Base-by-base conservation (phyloP, 257 asterid species). In the Coffea canephora region DNA sequence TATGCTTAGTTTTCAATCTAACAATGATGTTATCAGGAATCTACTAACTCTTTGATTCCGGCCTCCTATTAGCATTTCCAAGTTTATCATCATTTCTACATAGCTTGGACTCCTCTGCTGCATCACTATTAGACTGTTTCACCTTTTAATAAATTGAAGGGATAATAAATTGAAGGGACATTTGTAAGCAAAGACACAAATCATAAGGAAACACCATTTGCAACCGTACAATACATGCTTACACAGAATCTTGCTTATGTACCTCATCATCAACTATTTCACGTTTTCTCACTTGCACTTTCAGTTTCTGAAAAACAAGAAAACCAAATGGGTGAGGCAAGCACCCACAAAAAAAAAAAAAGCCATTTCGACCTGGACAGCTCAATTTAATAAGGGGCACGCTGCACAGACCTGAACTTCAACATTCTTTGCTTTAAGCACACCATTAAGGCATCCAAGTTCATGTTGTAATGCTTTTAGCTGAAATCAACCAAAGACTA, bases 381-480 rank as follows among this genome's bases (percentile, higher is more conserved):
- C 54, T 7, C n/a, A 81, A 69, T 39, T 55, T 62, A n/a, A 72
- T 41, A 18, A 64, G 36, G 71, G 55, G 18, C 48, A 59, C n/a
- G 71, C 68, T 62, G 49, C 48, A 88, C 87, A 45, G 65, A 91
- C 97, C 92, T 87, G 83, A 41, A 76, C 80, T 79, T 86, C 87
- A 73, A 80, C 71, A 18, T 86, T 79, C 64, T 84, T 84, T n/a
- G 89, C 91, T 72, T 73, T 86, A 81, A 90, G 88, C 77, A 90
- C 75, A 70, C 89, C 89, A 78, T 79, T 89, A 84, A 66, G 87
- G 87, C 93, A 90, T 65, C 88, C 93, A 76, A 93, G 92, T 83
- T 88, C 95, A 73, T 91, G 96, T 57, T 90, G 92, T 45, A 93
- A 78, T 81, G 83, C 82, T 89, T 84, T 93, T 64, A 89, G 79